Evolutionary conservation across 768 basidiomycete species (phyloP).

Genomic region (Xerocomellus dryophilus): DNA sequence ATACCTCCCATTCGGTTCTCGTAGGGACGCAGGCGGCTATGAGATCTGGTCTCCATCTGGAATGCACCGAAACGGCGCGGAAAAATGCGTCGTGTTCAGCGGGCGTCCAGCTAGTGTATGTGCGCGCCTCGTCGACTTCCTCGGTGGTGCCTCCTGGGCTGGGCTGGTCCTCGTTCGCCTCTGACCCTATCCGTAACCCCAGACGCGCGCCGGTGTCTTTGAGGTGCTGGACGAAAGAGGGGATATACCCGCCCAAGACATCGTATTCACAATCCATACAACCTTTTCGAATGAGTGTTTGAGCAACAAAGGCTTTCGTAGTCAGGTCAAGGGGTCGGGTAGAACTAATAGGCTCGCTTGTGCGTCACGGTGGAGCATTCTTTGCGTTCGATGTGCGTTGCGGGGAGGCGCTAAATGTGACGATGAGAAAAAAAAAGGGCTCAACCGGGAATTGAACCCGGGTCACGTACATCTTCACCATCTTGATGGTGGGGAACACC

Average conservation of each 20-base stretch:
- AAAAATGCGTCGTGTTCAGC: slow-evolving; percentile 73
- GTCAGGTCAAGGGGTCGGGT: slow-evolving; percentile 2
- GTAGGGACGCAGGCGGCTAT: slow-evolving; percentile 66
- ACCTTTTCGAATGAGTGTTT: background rate
- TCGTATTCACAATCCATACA: slow-evolving; percentile 17
- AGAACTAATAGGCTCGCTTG: background rate
- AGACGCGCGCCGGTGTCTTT: slow-evolving; percentile 24
- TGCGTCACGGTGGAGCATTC: slow-evolving; percentile 13
- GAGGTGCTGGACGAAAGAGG: slow-evolving; percentile 26
- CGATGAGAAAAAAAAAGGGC: slow-evolving; percentile 14
- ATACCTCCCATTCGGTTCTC: slow-evolving; percentile 66
- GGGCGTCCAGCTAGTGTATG: slow-evolving; percentile 50
- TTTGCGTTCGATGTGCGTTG: slow-evolving; percentile 5
- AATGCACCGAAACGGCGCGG: slow-evolving; percentile 61
- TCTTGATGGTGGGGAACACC: slow-evolving; percentile 14
- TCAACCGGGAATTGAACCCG: slow-evolving; percentile 36
- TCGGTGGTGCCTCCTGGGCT: background rate
- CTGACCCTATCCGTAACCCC: background rate
- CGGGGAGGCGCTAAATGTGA: background rate
- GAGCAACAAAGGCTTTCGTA: background rate
- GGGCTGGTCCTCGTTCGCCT: background rate
- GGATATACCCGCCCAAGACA: slow-evolving; percentile 22
- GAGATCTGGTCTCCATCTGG: slow-evolving; percentile 73
- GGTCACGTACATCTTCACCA: slow-evolving; percentile 37
- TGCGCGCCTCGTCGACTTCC: background rate